These are phyloP conservation scores for Sutorius eximius DNA, from an alignment of 1,284 basidiomycete species.

Conservation along the genomic window DNA sequence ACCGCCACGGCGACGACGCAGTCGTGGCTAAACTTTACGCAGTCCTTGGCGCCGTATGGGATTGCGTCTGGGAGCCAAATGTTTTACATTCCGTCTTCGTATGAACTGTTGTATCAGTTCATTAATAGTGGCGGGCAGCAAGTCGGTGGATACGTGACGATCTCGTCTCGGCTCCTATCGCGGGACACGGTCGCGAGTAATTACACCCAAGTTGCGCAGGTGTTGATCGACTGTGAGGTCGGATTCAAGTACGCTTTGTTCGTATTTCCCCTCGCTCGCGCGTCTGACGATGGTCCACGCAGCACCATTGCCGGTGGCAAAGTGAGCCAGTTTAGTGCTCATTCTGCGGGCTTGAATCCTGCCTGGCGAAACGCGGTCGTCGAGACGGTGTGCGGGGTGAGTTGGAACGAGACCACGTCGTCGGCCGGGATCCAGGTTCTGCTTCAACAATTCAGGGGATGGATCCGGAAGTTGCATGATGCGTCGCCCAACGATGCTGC, in stretches of 20 bases:
- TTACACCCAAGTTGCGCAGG: not conserved
- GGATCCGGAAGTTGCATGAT: constrained; percentile 24
- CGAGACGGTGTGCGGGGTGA: constrained; percentile 22
- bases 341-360: constrained; percentile 43
- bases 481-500: constrained; percentile 36
- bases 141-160: constrained; percentile 24
- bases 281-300: not conserved
- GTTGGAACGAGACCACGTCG: constrained; percentile 37
- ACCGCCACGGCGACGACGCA: constrained; percentile 34
- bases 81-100: constrained; percentile 29
- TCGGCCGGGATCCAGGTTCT: constrained; percentile 26
- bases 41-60: constrained; percentile 24
- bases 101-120: constrained; percentile 22
- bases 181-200: constrained; percentile 30
- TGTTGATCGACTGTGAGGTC: not conserved
- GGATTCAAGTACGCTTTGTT: constrained; percentile 4
- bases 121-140: constrained; percentile 7
- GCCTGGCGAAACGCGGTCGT: constrained; percentile 43
- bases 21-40: constrained; percentile 33
- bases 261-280: not conserved
- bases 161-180: constrained; percentile 41
- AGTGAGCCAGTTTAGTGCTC: constrained; percentile 37
- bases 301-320: constrained; percentile 42
- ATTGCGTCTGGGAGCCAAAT: constrained; percentile 17
- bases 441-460: constrained; percentile 30